These are phyloP conservation scores for Sonneratia caseolaris DNA, from an alignment of 345 rosid genomes.

Conservation along the genomic window DNA sequence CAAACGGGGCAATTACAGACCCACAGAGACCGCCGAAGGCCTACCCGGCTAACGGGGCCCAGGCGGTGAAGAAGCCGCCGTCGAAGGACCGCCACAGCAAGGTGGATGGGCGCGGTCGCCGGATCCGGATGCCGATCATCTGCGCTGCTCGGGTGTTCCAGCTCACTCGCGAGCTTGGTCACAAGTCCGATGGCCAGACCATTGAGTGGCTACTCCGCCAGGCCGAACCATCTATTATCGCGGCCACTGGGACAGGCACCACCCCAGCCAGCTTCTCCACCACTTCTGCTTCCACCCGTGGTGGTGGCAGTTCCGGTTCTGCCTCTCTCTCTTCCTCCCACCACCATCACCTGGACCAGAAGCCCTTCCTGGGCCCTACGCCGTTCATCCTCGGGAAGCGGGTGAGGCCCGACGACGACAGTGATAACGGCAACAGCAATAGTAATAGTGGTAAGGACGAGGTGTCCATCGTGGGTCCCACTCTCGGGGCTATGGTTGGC, in stretches of 20 bases:
- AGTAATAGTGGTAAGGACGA: conserved; percentile 10
- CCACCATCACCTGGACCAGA: conserved; percentile 39
- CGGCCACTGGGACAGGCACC: conserved; percentile 94
- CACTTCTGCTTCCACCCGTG: conserved; percentile 54
- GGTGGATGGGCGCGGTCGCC: conserved; percentile 90
- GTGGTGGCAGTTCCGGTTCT: conserved; percentile 39
- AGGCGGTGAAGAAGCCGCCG: conserved; percentile 72
- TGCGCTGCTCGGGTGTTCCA: conserved; percentile 98
- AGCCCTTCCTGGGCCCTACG: conserved; percentile 55
- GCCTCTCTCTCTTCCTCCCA: conserved; percentile 18
- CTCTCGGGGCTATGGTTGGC: conserved; percentile 14
- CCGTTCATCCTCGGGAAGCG: conserved; percentile 93
- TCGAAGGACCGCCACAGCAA: conserved; percentile 96
- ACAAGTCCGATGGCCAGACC: conserved; percentile 98
- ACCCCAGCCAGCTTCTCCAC: conserved; percentile 91
- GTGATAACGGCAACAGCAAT: background rate
- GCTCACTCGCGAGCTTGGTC: conserved; percentile 90
- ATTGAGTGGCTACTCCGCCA: conserved; percentile 98
- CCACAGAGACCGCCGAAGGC: conserved; percentile 36
- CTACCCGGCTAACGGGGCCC: conserved; percentile 30
- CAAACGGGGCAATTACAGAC: conserved; percentile 44
- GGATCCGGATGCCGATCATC: conserved; percentile 96
- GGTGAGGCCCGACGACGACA: conserved; percentile 52
- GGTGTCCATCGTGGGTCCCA: conserved; percentile 14
- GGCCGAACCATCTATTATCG: conserved; percentile 96